These are phyloP conservation scores for Candida nanaspora DNA, from an alignment of 805 yeast species.

Conservation along the genomic window DNA sequence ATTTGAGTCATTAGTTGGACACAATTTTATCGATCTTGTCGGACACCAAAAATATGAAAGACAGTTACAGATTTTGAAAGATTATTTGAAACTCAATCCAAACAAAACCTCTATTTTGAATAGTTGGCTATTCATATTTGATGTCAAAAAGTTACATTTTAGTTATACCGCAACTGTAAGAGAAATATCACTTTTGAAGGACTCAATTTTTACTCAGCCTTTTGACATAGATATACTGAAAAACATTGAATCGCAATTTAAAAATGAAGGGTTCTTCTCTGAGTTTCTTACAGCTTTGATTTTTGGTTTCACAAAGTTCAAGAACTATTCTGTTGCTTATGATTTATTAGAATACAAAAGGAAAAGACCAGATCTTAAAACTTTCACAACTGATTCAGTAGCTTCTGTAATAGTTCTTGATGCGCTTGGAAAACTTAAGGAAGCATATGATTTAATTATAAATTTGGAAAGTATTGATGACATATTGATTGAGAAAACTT, in stretches of 20 bases:
- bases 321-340: neutral
- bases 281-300: neutral
- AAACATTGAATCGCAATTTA: too few species aligned
- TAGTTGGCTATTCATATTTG: neutral
- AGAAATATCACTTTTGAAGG: neutral
- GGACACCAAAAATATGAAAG: neutral
- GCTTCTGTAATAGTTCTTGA: too few species aligned
- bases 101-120: neutral
- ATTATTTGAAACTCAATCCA: neutral
- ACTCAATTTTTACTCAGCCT: neutral
- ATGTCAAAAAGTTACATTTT: neutral
- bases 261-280: neutral
- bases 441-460: conserved; percentile 15
- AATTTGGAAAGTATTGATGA: neutral
- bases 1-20: neutral
- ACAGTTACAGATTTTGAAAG: neutral
- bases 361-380: neutral
- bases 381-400: neutral
- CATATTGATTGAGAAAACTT: neutral
- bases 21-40: neutral
- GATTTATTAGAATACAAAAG: neutral
- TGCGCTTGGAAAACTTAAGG: neutral
- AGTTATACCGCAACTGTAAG: neutral
- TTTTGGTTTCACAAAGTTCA: neutral
- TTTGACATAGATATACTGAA: neutral